These are phyloP conservation scores for Magnolia officinalis DNA, from an alignment of 164 flowering plant genomes.

Conservation along the genomic window DNA sequence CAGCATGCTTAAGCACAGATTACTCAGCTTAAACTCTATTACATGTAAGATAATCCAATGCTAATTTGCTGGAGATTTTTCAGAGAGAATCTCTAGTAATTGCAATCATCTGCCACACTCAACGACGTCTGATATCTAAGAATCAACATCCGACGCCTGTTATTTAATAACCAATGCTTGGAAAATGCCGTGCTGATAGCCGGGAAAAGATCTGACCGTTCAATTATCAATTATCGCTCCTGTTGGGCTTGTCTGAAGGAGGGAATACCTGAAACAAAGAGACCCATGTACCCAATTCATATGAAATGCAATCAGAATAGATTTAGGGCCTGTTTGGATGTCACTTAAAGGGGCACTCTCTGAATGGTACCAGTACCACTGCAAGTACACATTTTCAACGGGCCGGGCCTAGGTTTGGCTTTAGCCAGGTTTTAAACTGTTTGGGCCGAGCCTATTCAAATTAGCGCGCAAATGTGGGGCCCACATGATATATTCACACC, in stretches of 20 bases:
- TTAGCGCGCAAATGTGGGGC: no score
- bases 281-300: not conserved
- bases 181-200: no score
- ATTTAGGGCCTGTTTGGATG: not conserved
- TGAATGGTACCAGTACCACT: not conserved
- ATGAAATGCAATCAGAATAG: not conserved
- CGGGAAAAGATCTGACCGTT: conserved; percentile 1
- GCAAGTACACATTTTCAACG: not conserved
- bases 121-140: not conserved
- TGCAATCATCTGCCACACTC: not conserved
- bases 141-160: not conserved
- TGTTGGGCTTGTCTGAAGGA: conserved; percentile 51
- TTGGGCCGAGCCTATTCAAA: no score
- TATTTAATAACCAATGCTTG: no score
- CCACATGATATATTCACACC: no score
- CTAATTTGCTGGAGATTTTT: not conserved
- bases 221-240: conserved; percentile 58
- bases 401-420: no score
- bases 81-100: not conserved
- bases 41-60: not conserved
- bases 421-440: not conserved
- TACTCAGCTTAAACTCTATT: no score
- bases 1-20: no score
- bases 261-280: conserved; percentile 29
- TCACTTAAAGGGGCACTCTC: not conserved